These are phyloP conservation scores for Thelonectria blattea DNA, from an alignment of 2,329 filamentous ascomycete genomes.

Conservation along the genomic window DNA sequence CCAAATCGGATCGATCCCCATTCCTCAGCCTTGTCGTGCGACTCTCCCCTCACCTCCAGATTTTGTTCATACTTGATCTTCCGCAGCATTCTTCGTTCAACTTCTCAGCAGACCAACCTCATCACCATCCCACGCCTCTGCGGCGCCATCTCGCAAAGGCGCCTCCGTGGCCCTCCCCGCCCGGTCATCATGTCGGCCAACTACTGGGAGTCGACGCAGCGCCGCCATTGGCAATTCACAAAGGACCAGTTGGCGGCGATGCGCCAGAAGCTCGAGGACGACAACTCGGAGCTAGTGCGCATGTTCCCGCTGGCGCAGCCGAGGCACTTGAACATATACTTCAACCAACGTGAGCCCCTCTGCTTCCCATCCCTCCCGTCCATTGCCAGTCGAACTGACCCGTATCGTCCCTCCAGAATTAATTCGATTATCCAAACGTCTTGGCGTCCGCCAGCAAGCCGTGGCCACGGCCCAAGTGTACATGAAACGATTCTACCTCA, in stretches of 20 bases:
- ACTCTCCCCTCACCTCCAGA: neutral
- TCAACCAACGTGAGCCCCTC: slow-evolving; percentile 76
- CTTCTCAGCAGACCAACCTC: neutral
- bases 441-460: slow-evolving; percentile 86
- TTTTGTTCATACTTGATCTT: neutral
- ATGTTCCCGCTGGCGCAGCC: slow-evolving; percentile 83
- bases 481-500: slow-evolving; percentile 90
- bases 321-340: slow-evolving; percentile 86
- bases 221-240: slow-evolving; percentile 88
- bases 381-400: slow-evolving; percentile 3
- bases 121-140: neutral
- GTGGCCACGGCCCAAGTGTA: slow-evolving; percentile 95
- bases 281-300: slow-evolving; percentile 74
- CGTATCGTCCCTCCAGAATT: slow-evolving; percentile 63
- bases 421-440: slow-evolving; percentile 80
- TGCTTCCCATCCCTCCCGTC: neutral
- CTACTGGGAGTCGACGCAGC: slow-evolving; percentile 95
- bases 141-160: slow-evolving; percentile 5
- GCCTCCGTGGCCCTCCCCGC: slow-evolving; percentile 17
- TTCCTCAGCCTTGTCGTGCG: slow-evolving; percentile 18
- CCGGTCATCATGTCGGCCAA: slow-evolving; percentile 78
- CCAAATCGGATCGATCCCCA: slow-evolving; percentile 12
- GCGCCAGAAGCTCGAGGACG: slow-evolving; percentile 77
- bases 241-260: slow-evolving; percentile 78
- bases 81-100: neutral